Conservation (phyloP, 352 stramenopile species). For the Phytophthora cryptogea region DNA sequence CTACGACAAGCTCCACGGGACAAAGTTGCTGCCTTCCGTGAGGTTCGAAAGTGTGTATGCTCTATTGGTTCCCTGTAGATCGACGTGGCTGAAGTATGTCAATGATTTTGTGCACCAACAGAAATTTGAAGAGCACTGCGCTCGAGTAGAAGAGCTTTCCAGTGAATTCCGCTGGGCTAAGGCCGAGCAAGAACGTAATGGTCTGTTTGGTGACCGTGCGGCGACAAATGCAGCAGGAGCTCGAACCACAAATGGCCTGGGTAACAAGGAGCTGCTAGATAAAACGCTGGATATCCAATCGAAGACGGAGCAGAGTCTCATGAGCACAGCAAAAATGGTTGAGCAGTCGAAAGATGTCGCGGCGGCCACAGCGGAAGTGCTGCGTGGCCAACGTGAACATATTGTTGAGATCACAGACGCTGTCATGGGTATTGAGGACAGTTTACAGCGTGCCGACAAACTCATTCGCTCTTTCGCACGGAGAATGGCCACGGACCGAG, state of each 20-base stretch:
- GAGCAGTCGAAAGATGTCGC: slow-evolving; percentile 83
- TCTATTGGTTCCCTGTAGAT: not conserved
- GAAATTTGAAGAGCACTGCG: slow-evolving; percentile 87
- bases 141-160: slow-evolving; percentile 78
- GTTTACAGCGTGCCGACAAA: slow-evolving; percentile 75
- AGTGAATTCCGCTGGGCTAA: slow-evolving; percentile 84
- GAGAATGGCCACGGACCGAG: slow-evolving; percentile 81
- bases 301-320: slow-evolving; percentile 85
- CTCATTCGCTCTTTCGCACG: slow-evolving; percentile 82
- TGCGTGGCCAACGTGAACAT: slow-evolving; percentile 83
- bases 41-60: slow-evolving; percentile 41
- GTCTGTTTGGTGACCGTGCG: slow-evolving; percentile 71
- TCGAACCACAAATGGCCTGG: slow-evolving; percentile 29
- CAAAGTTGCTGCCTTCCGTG: slow-evolving; percentile 64
- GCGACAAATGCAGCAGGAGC: slow-evolving; percentile 21
- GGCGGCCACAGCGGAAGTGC: slow-evolving; percentile 73
- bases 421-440: slow-evolving; percentile 88
- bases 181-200: slow-evolving; percentile 74
- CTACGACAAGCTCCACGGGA: slow-evolving; percentile 77
- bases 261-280: slow-evolving; percentile 79
- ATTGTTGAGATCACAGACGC: slow-evolving; percentile 89
- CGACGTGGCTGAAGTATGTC: not conserved
- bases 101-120: slow-evolving; percentile 19
- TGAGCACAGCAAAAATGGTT: slow-evolving; percentile 88
- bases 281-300: slow-evolving; percentile 79